phyloP scores from a whole-genome alignment of 768 basidiomycete species.

The Pisolithus orientalis region DNA sequence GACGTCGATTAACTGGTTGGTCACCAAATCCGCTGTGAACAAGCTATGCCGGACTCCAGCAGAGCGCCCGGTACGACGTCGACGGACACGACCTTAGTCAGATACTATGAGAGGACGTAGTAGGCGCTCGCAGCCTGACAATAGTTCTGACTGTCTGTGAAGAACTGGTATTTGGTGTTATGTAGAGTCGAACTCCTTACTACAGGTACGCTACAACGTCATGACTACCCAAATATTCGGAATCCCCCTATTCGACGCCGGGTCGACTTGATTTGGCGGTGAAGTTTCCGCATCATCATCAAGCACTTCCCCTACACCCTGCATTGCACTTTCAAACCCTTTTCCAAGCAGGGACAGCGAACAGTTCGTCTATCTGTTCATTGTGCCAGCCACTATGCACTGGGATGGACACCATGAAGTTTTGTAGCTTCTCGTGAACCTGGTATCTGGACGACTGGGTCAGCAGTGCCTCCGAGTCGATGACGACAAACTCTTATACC shows the following conservation, averaged over 20 bases:
- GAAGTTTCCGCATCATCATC: slow-evolving; percentile 18
- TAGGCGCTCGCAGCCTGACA: background rate
- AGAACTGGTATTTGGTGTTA: background rate
- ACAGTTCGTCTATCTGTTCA: slow-evolving; percentile 93
- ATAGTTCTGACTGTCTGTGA: background rate
- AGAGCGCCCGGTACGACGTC: background rate
- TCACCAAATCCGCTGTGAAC: background rate
- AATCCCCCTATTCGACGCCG: slow-evolving; percentile 41
- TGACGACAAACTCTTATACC: slow-evolving; percentile 38
- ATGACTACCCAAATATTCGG: slow-evolving; percentile 50
- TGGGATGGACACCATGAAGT: slow-evolving; percentile 92
- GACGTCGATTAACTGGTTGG: background rate
- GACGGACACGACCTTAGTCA: background rate
- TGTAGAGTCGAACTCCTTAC: background rate
- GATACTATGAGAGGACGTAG: background rate
- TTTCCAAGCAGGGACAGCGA: slow-evolving; percentile 81
- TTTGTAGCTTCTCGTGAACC: slow-evolving; percentile 92
- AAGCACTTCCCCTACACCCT: slow-evolving; percentile 22
- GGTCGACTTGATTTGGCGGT: slow-evolving; percentile 27
- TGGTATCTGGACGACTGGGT: slow-evolving; percentile 59
- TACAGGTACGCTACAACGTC: background rate
- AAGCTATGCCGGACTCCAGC: background rate
- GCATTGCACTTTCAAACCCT: slow-evolving; percentile 44
- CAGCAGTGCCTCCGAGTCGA: background rate
- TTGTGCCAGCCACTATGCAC: slow-evolving; percentile 77